A percentile compares a stretch with the other conserved stretches of the same genome.
Evolutionary conservation across 1,284 basidiomycete species (phyloP).

Genomic region (Apiotrichum domesticum): DNA sequence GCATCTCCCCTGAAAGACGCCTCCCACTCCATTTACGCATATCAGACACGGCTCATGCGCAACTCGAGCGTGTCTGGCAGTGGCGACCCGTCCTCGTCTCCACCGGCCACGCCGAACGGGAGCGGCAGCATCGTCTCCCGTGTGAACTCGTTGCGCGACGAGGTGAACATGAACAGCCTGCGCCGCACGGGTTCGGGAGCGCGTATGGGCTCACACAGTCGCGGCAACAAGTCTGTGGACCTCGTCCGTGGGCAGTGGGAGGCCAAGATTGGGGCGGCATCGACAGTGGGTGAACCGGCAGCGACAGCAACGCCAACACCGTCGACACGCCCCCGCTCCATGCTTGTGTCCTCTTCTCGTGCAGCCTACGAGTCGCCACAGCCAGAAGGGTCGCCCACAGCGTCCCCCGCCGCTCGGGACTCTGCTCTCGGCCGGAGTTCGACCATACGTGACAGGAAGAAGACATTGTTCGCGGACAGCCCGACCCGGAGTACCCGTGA

Average conservation of each 20-base stretch:
- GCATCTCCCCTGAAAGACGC: conserved; percentile 27
- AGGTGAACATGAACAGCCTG: conserved; percentile 6
- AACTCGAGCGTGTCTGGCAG: background rate
- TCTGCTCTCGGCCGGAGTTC: background rate
- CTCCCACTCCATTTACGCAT: conserved; percentile 35
- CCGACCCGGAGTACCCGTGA: background rate
- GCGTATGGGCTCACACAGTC: conserved; percentile 14
- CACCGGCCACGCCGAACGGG: background rate
- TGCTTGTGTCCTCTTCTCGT: background rate
- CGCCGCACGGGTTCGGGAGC: conserved; percentile 22
- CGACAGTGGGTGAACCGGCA: background rate
- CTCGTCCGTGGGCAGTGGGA: conserved; percentile 40
- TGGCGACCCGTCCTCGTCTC: background rate
- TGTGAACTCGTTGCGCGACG: conserved; percentile 17
- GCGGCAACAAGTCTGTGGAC: conserved; percentile 32
- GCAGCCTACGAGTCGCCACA: too few relatives aligned
- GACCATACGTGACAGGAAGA: background rate
- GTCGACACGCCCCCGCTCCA: conserved; percentile 10
- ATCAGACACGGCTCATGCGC: conserved; percentile 33
- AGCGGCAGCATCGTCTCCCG: conserved; percentile 2
- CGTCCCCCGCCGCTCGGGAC: too few relatives aligned
- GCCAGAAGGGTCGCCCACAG: too few relatives aligned
- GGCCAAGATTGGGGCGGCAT: conserved; percentile 33
- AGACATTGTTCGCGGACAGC: background rate
- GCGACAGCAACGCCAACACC: background rate